Base-by-base conservation (phyloP, 2,329 filamentous ascomycete genomes). In the Fusarium sp. region DNA sequence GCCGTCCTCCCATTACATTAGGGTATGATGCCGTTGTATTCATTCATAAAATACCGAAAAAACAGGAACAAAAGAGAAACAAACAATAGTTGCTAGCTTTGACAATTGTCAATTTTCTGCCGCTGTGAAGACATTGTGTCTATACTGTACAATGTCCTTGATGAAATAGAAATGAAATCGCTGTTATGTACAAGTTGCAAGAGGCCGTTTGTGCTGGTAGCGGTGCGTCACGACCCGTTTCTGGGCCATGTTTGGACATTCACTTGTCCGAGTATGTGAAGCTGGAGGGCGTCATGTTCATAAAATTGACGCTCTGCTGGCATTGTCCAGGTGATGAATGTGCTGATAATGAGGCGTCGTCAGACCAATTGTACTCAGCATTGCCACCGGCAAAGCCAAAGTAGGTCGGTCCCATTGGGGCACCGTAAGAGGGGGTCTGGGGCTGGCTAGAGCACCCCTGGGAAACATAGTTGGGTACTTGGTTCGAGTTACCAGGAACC, bases 311-410 rank as follows among this genome's bases (percentile, higher is more conserved):
- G 28, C 79, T 77, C 36, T 72, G 76, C 57, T 77, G 71, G 70
- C 61, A 77, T 61, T 81, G 78, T 15, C 76, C 78, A 7, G 81
- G 78, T 18, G 82, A 83, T 6, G 79, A 75, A 50, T 80, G 80
- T 35, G 78, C 72, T 12, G 80, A 78, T 31, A 82, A 61, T 4
- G 84, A 82, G 39, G 85, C 82, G 45, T 85, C 82, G 55, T 85
- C 82, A 10, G 87, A 84, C 83, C 88, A 89, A 73, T 85, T 85
- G 75, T 86, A 89, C 69, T 89, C 86, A 22, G 84, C 77, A 44
- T 84, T 86, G 35, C 75, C 79, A 38, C 77, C 80, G 61, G 81
- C 79, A 57, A 78, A 81, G 33, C 75, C 78, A 58, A 83, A 84
- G 54, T 85, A 87, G 15, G 80, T 76, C 15, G 83, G 81, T 3